These are phyloP conservation scores for Knoxdaviesia capensis DNA, from an alignment of 2,329 filamentous ascomycete genomes.

Conservation along the genomic window DNA sequence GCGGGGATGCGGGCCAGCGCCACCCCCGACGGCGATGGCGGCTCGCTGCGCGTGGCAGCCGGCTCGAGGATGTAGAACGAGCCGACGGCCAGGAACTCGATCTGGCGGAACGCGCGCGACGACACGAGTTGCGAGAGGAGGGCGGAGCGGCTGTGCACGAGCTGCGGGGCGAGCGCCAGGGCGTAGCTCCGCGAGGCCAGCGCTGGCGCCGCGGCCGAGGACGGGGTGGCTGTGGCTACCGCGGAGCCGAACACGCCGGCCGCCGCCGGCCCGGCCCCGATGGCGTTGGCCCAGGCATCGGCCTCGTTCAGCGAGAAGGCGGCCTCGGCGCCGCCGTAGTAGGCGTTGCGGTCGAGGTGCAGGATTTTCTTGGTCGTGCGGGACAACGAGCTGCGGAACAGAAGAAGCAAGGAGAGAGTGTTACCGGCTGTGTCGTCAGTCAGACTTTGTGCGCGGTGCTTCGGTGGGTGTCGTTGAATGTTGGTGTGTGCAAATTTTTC, in stretches of 20 bases:
- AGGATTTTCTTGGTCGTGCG: slow-evolving; percentile 81
- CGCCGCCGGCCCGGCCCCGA: slow-evolving; percentile 8
- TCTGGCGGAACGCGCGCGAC: slow-evolving; percentile 68
- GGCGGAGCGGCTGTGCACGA: slow-evolving; percentile 67
- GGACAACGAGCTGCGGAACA: slow-evolving; percentile 58
- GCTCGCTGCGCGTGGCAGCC: slow-evolving; percentile 9
- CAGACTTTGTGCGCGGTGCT: slow-evolving; percentile 26
- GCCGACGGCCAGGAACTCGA: slow-evolving; percentile 85
- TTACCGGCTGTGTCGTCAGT: slow-evolving; percentile 40
- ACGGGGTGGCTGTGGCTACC: slow-evolving; percentile 13
- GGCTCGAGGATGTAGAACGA: slow-evolving; percentile 65
- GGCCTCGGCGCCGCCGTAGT: slow-evolving; percentile 74
- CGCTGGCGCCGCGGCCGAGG: slow-evolving; percentile 15
- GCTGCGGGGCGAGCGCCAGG: slow-evolving; percentile 63
- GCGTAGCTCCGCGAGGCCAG: slow-evolving; percentile 56
- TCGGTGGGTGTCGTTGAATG: too few relatives aligned
- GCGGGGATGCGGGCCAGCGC: slow-evolving; percentile 56
- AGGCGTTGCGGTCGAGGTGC: slow-evolving; percentile 71
- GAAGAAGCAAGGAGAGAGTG: slow-evolving; percentile 8
- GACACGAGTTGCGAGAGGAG: slow-evolving; percentile 69
- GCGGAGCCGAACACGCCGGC: slow-evolving; percentile 16
- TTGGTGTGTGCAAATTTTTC: too few relatives aligned
- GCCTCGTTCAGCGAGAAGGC: slow-evolving; percentile 70
- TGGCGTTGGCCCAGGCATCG: slow-evolving; percentile 39
- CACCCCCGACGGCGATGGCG: slow-evolving; percentile 6